These are phyloP conservation scores for Cercospora citrullina DNA, from an alignment of 2,329 filamentous ascomycete species.

Conservation along the genomic window DNA sequence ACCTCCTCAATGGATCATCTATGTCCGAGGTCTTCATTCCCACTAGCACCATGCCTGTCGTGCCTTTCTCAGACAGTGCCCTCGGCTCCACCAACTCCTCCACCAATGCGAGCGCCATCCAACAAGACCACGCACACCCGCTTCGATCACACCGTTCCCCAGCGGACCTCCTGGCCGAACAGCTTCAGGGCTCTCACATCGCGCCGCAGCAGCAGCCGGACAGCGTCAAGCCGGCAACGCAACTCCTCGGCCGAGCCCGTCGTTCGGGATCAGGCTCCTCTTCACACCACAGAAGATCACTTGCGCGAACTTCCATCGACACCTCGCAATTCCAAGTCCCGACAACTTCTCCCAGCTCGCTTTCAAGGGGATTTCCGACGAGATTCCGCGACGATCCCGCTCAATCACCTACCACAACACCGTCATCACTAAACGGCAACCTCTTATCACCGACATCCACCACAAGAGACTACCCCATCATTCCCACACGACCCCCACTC, in stretches of 20 bases:
- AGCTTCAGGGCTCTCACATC: not conserved
- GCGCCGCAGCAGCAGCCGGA: conserved; percentile 6
- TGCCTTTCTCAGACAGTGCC: conserved; percentile 31
- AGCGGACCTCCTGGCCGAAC: conserved; percentile 25
- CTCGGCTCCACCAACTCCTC: conserved; percentile 8
- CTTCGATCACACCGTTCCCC: conserved; percentile 24
- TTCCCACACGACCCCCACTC: conserved; percentile 23
- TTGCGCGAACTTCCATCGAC: conserved; percentile 18
- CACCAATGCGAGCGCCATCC: conserved; percentile 7
- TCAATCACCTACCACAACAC: conserved; percentile 7
- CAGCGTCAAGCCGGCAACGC: not conserved
- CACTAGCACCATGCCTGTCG: conserved; percentile 35
- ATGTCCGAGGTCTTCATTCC: conserved; percentile 34
- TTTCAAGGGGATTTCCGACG: conserved; percentile 19
- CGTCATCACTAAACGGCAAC: not conserved
- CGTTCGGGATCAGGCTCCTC: not conserved
- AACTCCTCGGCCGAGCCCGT: conserved; percentile 20
- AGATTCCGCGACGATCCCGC: conserved; percentile 29
- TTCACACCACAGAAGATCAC: conserved; percentile 10
- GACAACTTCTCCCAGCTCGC: conserved; percentile 9
- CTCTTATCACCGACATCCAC: not conserved
- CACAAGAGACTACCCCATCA: conserved; percentile 16
- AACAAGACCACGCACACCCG: conserved; percentile 20
- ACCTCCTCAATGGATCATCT: conserved; percentile 34
- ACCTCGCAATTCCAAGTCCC: conserved; percentile 9